Base-by-base conservation (phyloP, 2,329 filamentous ascomycete species). In the Aspergillus floridensis region DNA sequence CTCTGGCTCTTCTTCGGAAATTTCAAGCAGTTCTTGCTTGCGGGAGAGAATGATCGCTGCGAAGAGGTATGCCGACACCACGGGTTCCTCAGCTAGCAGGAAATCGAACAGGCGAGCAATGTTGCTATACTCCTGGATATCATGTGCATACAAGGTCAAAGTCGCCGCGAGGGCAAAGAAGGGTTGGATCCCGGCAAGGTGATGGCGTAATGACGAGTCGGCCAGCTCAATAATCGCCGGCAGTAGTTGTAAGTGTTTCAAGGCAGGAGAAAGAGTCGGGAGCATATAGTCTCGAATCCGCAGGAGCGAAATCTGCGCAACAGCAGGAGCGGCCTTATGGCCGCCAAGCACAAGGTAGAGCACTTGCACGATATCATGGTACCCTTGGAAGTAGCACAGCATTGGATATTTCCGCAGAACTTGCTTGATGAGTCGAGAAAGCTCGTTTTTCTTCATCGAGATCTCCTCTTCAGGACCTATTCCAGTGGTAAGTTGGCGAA, bases 271-370 rank as follows among this genome's bases (percentile, higher is more conserved):
- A 49, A 99, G 85, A 46, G 87, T 91, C 8, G 93, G 93, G 11
- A 99, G 86, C 95, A 99, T 97, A 75, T 97, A 99, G 77, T 99
- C 95, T 63, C 95, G 87, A 72, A 99, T 97, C 56, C 92, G 89
- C 49, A 98, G 84, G 32, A 93, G 82, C 3, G 93, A 96, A 59
- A 99, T 86, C n/a, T 90, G 89, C 35, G 90, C 84, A 32, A 96
- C 86, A 16, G 88, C 86, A 6, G 81, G 75, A 19, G 83, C 80
- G 16, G 90, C 88, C 56, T 81, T 73, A 22, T 81, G 70, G 10
- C 85, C 78, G 0, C 88, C 88, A 4, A 99, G 82, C 11, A 97
- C 93, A 14, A 99, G 84, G 46, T 98, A 84, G 60, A 99, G 84
- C 24, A 99, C 95, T 77, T 99, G 96, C 68, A 91, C 95, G 70